Evolutionary conservation across 1,284 basidiomycete genomes (phyloP).

Genomic region (Takashimella tepidaria): DNA sequence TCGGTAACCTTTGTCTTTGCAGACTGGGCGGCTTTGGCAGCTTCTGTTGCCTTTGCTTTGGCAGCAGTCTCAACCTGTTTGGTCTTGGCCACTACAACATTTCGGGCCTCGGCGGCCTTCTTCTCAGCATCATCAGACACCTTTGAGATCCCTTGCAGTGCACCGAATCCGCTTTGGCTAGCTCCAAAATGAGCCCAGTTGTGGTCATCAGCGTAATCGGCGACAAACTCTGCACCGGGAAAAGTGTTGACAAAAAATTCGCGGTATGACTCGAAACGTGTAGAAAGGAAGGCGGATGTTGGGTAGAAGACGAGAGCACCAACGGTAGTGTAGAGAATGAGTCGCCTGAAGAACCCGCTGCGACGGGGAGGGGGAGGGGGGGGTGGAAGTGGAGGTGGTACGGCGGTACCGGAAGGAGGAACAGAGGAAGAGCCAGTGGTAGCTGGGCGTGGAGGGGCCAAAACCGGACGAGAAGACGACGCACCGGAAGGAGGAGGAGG

Average conservation of each 20-base stretch:
- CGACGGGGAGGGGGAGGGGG: slow-evolving; percentile 26
- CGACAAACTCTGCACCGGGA: slow-evolving; percentile 61
- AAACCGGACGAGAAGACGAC: slow-evolving; percentile 20
- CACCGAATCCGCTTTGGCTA: slow-evolving; percentile 44
- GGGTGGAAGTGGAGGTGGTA: slow-evolving; percentile 22
- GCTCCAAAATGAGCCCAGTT: slow-evolving; percentile 59
- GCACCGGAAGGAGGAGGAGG: slow-evolving; percentile 21
- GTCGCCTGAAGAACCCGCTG: slow-evolving; percentile 33
- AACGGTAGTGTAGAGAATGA: slow-evolving; percentile 47
- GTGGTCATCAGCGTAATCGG: slow-evolving; percentile 73
- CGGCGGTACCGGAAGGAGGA: slow-evolving; percentile 4
- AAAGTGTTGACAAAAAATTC: slow-evolving; percentile 53
- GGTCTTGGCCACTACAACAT: slow-evolving; percentile 14
- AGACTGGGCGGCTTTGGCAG: slow-evolving; percentile 5
- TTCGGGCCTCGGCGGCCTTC: slow-evolving; percentile 16
- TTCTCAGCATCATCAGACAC: slow-evolving; percentile 19
- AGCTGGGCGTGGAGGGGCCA: slow-evolving; percentile 16
- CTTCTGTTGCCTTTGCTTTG: slow-evolving; percentile 1
- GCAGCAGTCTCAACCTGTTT: slow-evolving; percentile 38
- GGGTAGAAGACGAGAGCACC: slow-evolving; percentile 49
- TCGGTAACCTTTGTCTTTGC: slow-evolving; percentile 10
- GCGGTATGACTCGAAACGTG: slow-evolving; percentile 48
- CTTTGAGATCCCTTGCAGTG: slow-evolving; percentile 32
- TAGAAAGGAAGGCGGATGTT: slow-evolving; percentile 47
- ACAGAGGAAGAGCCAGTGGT: slow-evolving; percentile 21